Evolutionary conservation across 768 basidiomycete genomes (phyloP), one percentile per base, ranked within the genome.

Genomic region (Sistotremastrum suecicum): DNA sequence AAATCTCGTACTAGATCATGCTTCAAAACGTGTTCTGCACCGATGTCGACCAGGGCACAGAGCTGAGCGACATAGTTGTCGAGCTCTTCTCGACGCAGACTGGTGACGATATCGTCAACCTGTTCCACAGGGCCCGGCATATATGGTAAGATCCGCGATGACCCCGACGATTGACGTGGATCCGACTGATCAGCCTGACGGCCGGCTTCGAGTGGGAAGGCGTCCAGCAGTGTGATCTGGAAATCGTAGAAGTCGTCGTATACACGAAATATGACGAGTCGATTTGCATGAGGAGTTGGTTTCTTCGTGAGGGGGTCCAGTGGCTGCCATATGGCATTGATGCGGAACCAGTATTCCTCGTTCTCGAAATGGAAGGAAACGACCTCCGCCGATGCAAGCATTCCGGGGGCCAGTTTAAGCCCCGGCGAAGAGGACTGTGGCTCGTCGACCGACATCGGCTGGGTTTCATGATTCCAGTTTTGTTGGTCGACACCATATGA

Each of bases 231-330:
- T 4, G 75, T 68, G 46, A 95, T 83, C 58, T 99, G 95, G 63
- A 97, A 97, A 56, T 92, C 87, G 65, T 94, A 97, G 62, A 99
- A 99, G 62, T 99, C 94, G 56, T 92, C 86, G 70, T 99, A 99
- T 29, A 87, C 80, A 43, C 95, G 77, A 67, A 94, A 99, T 39
- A 98, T 71, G 52, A 90, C 78, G 47, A 98, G 78, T 34, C 82
- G 77, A 53, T 76, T 81, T 8, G 84, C 76, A 7, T 72, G 70
- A 4, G 84, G 82, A 31, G 81, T 71, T 10, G 61, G 55, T 31
- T 61, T 64, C 45, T 74, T 71, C 40, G 75, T 79, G 11, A 74
- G 65, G 6, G 69, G 68, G 49, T 72, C 72, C 54, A 84, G 89
- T 0, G 92, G 89, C 53, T 92, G 83, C 65, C 80, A 98, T 48